Base-by-base conservation (phyloP, 2,329 filamentous ascomycete species). In the Periconia sp. region DNA sequence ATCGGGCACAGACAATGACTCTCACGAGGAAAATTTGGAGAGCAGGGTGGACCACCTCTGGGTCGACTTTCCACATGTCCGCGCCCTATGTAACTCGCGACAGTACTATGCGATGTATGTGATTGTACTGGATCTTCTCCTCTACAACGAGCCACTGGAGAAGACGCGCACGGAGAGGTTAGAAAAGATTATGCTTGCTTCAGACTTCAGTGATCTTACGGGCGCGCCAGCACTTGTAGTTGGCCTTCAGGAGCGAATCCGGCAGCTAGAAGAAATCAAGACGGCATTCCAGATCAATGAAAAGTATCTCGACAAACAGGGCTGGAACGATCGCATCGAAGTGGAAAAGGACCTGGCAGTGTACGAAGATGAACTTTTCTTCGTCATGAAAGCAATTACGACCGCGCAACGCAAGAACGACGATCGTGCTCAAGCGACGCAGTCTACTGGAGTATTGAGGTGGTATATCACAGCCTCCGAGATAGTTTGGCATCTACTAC, bases 341-440 rank as follows among this genome's bases (percentile, higher is more conserved):
- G 82, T 99, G 42, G 94, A 99, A 69, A 88, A 90, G 48, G 94
- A 99, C 69, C 79, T 99, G 47, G 85, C 91, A 10, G 86, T 86
- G 18, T 97, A 91, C 66, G 94, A 97, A 72, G 94, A 99, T 66
- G 95, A 99, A 73, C 77, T 99, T 9, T 99, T 99, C 81, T 99
- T 99, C 77, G 90, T 99, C 80, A 97, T 99, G 94, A 97, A 99
- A 68, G 95, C 94, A 40, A 99, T 99, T 70, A 99, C 94, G 1
- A 95, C 92, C 2, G 95, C 93, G 6, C 94, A 99, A 74, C 83
- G 92, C 55, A 94, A 92, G 70, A 87, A 86, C 58, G 86, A 89
- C 48, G 91, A 96, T 55, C 66, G 72, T 23, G 75, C 76, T 37
- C 73, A 78, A 49, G 80, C 85, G 47, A 85, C 86, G 7, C 84